Base-by-base conservation (phyloP, 148 eudicot species). In the Rhododendron williamsianum region DNA sequence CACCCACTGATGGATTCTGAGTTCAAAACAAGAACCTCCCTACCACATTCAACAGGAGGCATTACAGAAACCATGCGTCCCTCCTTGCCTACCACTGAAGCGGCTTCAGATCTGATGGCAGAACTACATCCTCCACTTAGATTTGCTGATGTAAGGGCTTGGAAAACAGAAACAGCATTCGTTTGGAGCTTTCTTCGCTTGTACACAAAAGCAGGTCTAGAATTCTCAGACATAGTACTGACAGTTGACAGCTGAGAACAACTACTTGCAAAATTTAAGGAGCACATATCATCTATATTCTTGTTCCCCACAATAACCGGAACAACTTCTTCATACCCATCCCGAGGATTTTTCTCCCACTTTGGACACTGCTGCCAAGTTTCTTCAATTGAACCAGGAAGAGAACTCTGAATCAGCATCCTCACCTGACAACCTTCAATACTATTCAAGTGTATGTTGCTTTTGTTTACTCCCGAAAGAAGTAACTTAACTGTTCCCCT, bases 181-280 rank as follows among this genome's bases (percentile, higher is more conserved):
- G 45, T 91, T 71, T 83, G 85, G 45, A 54, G 72, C 88, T 88
- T 95, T 87, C 88, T 94, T 84, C 96, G 91, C 83, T 87, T 88
- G 86, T 95, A 94, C 19, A 94, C 96, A 84, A 88, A 67, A 87
- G 85, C 87, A 82, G 86, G 96, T 65, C 85, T 88, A 82, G 89
- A 91, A 84, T 76, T 89, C 83, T 91, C 89, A 67, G 90, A 90
- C 83, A 90, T 88, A 41, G 83, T 86, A 87, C 86, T 87, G 52
- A 85, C 45, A 76, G 86, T 88, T 78, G 98, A 91, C 69, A 90
- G 85, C 80, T 90, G 91, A 23, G 93, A 90, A 87, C 85, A 74
- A 88, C 90, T 91, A 80, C 87, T 89, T 46, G 86, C 63, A 86
- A 84, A 51, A 82, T 84, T 88, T 46, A 89, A 85, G 63, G 87